phyloP scores from a whole-genome alignment of 2,329 filamentous ascomycete species.

The Botryotinia convoluta region DNA sequence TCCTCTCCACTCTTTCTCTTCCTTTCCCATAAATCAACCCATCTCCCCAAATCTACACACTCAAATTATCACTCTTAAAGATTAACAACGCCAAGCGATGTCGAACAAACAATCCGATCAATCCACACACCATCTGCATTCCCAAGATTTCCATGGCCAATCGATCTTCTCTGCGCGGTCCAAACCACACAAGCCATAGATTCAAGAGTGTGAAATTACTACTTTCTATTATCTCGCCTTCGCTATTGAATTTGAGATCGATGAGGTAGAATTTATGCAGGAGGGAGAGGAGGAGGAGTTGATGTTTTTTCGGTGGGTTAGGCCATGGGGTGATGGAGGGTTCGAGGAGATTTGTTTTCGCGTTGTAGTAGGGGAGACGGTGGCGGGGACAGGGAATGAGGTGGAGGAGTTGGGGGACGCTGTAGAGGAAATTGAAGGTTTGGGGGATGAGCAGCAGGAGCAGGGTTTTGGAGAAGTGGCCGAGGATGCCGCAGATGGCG shows the following conservation, averaged over 20 bases:
- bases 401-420: slow-evolving; percentile 84
- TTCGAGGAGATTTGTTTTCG: slow-evolving; percentile 78
- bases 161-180: slow-evolving; percentile 82
- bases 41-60: slow-evolving; percentile 17
- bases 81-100: slow-evolving; percentile 84
- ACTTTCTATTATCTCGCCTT: slow-evolving; percentile 72
- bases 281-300: slow-evolving; percentile 64
- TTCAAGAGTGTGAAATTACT: slow-evolving; percentile 94
- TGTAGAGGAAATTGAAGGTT: slow-evolving; percentile 96
- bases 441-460: slow-evolving; percentile 88
- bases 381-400: slow-evolving; percentile 91
- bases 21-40: neutral
- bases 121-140: slow-evolving; percentile 73
- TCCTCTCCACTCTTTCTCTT: too few species aligned
- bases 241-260: slow-evolving; percentile 62
- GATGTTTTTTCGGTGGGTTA: slow-evolving; percentile 63
- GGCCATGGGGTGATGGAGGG: slow-evolving; percentile 79
- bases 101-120: slow-evolving; percentile 80
- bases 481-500: slow-evolving; percentile 91
- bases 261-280: slow-evolving; percentile 68
- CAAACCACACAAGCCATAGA: slow-evolving; percentile 93
- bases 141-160: slow-evolving; percentile 75
- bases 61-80: slow-evolving; percentile 85
- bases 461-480: slow-evolving; percentile 97
- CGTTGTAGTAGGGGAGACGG: slow-evolving; percentile 84